A percentile compares a stretch with the other conserved stretches of the same genome.
These are phyloP conservation scores for Dothistroma pini DNA, from an alignment of 2,329 filamentous ascomycete genomes.

Conservation along the genomic window DNA sequence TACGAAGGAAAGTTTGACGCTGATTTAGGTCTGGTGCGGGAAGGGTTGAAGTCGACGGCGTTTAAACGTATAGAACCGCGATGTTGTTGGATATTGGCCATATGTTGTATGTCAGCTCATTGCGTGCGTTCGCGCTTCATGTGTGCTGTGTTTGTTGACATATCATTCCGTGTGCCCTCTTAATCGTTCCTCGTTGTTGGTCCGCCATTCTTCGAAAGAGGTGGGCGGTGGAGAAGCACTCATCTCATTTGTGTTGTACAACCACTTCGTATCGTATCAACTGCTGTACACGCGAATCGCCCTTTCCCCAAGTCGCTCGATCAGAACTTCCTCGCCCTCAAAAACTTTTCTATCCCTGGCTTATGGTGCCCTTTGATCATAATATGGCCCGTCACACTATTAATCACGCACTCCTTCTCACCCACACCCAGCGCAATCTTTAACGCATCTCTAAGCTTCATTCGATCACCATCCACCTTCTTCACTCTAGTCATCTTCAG, in stretches of 20 bases:
- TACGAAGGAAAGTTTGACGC: not conserved
- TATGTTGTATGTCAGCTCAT: too few species aligned
- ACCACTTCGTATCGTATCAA: too few species aligned
- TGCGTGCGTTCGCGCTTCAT: too few species aligned
- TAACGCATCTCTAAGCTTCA: constrained; percentile 62
- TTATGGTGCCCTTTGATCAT: constrained; percentile 55
- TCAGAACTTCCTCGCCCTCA: constrained; percentile 37
- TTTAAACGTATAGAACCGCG: too few species aligned
- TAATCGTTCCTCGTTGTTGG: too few species aligned
- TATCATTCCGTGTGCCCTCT: too few species aligned
- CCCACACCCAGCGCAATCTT: constrained; percentile 47
- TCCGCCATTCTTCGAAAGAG: too few species aligned
- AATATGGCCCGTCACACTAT: constrained; percentile 67
- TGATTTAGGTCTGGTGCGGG: not conserved
- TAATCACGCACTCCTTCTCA: constrained; percentile 54
- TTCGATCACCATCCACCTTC: constrained; percentile 71
- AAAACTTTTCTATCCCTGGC: constrained; percentile 33
- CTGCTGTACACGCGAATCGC: not conserved
- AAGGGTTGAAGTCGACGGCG: not conserved
- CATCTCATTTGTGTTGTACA: not conserved
- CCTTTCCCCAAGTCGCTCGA: not conserved
- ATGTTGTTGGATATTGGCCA: too few species aligned
- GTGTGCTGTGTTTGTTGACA: too few species aligned
- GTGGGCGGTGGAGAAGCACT: too few species aligned
- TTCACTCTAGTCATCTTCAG: constrained; percentile 70